Percentiles rank a stretch among this genome's conserved stretches.
Evolutionary conservation across 257 asterid species (phyloP).

Genomic region (Plectranthus barbatus): DNA sequence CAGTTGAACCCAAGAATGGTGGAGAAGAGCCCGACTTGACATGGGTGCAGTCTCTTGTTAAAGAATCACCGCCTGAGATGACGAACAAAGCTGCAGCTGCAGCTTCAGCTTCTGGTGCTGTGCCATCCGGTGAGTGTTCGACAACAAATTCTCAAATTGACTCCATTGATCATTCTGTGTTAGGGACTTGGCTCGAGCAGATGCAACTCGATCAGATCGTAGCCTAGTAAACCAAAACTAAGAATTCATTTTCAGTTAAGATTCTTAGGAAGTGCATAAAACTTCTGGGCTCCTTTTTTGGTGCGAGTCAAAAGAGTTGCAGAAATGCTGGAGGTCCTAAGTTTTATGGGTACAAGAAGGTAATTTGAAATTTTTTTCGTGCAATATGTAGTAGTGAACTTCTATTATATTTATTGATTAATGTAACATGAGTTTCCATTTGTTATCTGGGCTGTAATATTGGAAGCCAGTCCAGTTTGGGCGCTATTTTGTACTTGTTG

Average conservation of each 20-base stretch:
- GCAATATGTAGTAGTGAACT: constrained; percentile 22
- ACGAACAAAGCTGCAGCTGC: constrained; percentile 49
- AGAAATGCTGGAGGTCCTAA: constrained; percentile 20
- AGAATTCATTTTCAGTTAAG: constrained; percentile 40
- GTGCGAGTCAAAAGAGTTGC: too few species aligned
- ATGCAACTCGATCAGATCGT: constrained; percentile 91
- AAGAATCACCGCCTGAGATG: constrained; percentile 94
- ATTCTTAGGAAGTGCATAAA: constrained; percentile 40
- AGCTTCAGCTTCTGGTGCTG: constrained; percentile 41
- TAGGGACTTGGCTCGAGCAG: constrained; percentile 95
- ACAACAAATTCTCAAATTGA: constrained; percentile 45
- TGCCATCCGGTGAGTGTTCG: constrained; percentile 79
- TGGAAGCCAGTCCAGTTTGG: constrained; percentile 22
- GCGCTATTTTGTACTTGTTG: constrained; percentile 22
- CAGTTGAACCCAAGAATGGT: constrained; percentile 27
- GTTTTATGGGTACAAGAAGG: constrained; percentile 17
- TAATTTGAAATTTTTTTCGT: neutral
- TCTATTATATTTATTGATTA: constrained; percentile 42
- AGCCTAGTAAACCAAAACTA: constrained; percentile 36
- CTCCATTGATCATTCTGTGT: constrained; percentile 61
- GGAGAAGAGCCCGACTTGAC: constrained; percentile 81
- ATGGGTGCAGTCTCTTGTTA: constrained; percentile 95
- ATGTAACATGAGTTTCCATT: constrained; percentile 30
- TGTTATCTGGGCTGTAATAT: constrained; percentile 41
- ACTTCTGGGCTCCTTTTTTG: constrained; percentile 44